Conservation (phyloP, 805 yeast genomes). For the Zygosaccharomyces rouxii region DNA sequence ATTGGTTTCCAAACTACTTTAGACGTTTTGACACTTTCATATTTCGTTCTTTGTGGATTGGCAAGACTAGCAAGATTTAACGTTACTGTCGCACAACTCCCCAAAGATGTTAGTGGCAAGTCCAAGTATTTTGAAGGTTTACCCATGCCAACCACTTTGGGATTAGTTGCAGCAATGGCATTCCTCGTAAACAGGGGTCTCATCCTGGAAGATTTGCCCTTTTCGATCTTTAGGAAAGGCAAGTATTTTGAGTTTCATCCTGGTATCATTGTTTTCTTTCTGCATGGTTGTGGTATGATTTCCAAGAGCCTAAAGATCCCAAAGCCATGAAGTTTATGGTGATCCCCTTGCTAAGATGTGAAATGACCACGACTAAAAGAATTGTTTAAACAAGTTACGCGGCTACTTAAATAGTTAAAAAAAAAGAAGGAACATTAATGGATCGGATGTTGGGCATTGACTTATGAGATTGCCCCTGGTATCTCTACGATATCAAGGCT, state of each 20-base stretch:
- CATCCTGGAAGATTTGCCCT: conserved; percentile 56
- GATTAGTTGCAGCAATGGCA: conserved; percentile 71
- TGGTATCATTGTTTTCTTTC: conserved; percentile 52
- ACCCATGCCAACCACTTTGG: conserved; percentile 87
- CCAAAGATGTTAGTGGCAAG: conserved; percentile 85
- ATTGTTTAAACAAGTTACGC: not conserved
- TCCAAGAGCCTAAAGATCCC: conserved; percentile 89
- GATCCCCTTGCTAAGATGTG: not conserved
- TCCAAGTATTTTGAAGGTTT: conserved; percentile 92
- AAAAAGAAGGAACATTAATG: not conserved
- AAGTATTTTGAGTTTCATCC: conserved; percentile 72
- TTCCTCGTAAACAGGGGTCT: conserved; percentile 49
- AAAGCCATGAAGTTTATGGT: conserved; percentile 47
- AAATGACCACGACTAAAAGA: not conserved
- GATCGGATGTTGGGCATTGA: not conserved
- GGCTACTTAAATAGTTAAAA: not conserved
- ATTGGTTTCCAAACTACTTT: conserved; percentile 82
- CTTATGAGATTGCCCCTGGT: not conserved
- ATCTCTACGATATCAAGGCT: not conserved
- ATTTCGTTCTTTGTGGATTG: conserved; percentile 89
- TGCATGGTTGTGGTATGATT: conserved; percentile 88
- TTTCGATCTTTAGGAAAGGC: conserved; percentile 55
- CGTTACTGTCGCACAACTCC: conserved; percentile 87
- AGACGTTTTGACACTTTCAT: conserved; percentile 71
- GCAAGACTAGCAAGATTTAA: conserved; percentile 93